Conservation (phyloP, 257 asterid genomes). For the Solanum infundibuliforme region DNA sequence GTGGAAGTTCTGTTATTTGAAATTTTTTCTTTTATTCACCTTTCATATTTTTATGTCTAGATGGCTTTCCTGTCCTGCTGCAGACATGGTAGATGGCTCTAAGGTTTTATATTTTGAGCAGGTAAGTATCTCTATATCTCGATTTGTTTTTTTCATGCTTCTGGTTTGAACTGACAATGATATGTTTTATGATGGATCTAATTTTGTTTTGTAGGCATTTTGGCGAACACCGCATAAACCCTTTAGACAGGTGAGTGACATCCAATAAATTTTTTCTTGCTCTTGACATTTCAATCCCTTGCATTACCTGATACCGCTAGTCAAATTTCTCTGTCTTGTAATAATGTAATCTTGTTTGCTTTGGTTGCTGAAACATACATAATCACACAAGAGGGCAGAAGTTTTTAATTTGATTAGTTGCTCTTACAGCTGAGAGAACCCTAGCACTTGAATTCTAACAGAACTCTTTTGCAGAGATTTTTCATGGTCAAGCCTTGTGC, state of each 20-base stretch:
- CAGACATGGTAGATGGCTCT: constrained; percentile 95
- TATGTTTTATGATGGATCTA: background rate
- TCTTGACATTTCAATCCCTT: background rate
- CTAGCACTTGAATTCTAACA: constrained; percentile 6
- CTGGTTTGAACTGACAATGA: background rate
- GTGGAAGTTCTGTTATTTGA: background rate
- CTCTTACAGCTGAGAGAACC: background rate
- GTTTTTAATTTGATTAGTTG: background rate
- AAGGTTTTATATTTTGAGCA: constrained; percentile 91
- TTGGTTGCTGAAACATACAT: background rate
- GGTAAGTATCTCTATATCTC: constrained; percentile 23
- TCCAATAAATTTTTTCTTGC: background rate
- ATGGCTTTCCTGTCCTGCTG: constrained; percentile 93
- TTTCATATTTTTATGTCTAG: constrained; percentile 18
- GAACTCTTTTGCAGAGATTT: constrained; percentile 60
- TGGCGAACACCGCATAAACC: constrained; percentile 96
- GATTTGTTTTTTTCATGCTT: background rate
- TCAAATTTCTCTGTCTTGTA: background rate
- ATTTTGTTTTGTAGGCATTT: constrained; percentile 55
- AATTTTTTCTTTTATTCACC: background rate
- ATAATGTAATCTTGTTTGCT: background rate
- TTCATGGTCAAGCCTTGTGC: constrained; percentile 93
- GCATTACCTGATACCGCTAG: background rate
- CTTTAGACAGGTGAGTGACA: constrained; percentile 67
- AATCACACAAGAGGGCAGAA: background rate